A percentile compares a stretch with the other conserved stretches of the same genome.
Conservation (phyloP, 441 rosid species). For the Biscutella auriculata region DNA sequence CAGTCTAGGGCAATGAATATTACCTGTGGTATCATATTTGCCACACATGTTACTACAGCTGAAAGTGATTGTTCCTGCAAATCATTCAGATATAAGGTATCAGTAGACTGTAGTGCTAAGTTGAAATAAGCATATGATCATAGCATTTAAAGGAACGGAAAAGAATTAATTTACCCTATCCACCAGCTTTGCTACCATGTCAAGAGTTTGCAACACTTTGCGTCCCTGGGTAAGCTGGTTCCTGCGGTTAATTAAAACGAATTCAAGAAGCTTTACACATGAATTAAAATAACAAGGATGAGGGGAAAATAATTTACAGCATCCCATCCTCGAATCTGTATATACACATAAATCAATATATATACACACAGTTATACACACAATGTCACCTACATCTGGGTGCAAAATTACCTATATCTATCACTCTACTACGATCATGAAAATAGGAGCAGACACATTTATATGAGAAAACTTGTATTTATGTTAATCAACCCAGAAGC, state of each 20-base stretch:
- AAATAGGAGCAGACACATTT: neutral
- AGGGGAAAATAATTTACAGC: neutral
- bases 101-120: neutral
- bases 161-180: slow-evolving; percentile 42
- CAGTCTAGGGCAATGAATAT: neutral
- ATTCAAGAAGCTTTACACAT: slow-evolving; percentile 11
- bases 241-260: slow-evolving; percentile 30
- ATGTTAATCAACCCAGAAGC: neutral
- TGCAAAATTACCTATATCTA: neutral
- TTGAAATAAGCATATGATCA: neutral
- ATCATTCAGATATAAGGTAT: slow-evolving; percentile 1
- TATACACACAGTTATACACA: neutral
- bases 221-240: slow-evolving; percentile 81
- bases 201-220: slow-evolving; percentile 65
- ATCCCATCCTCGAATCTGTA: neutral
- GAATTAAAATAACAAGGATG: neutral
- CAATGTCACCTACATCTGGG: neutral
- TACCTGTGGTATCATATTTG: slow-evolving; percentile 90
- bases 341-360: neutral
- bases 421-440: slow-evolving; percentile 1
- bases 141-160: neutral
- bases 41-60: slow-evolving; percentile 70
- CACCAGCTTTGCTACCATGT: slow-evolving; percentile 73
- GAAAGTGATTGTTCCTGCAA: slow-evolving; percentile 90
- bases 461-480: neutral